Evolutionary conservation across 257 asterid genomes (phyloP), one percentile per base, ranked within the genome.

Genomic region (Asclepias syriaca): DNA sequence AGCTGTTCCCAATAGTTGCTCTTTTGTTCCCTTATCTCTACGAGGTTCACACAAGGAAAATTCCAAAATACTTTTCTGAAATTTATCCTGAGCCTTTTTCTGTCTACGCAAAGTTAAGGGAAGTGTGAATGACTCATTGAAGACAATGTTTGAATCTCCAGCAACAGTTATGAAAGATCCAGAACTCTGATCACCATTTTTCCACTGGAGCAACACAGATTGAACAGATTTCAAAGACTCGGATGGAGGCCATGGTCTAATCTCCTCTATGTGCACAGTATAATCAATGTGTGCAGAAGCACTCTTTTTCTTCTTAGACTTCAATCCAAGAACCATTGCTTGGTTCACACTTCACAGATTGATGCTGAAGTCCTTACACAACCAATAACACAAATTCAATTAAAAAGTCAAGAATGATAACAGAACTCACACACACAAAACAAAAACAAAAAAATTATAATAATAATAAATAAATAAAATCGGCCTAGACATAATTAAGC

Each of bases 231-330:
- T 81, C 43, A 90, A 57, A 63, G 97, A 76, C 64, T 86, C 87
- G 6, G 93, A 86, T 57, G 98, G 96, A 57, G 97, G 97, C 98
- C 98, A 93, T 4, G 97, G 97, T 77, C 81, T 89, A 50, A 93
- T 86, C 77, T 88, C 90, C 32, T 84, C 78, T 43, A 93, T 72
- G 22, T 80, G 94, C 68, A 93, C 71, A 0, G 78, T 69, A 75
- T 84, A 90, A 22, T 87, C 92, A 7, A 85, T 79, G 76, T 79
- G 80, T 43, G 88, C 72, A 46, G 82, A 63, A 60, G 82, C 75
- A 7, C 93, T 85, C 82, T 82, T 89, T 77, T 86, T 87, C 74
- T 79, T 79, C 71, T 80, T 93, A 2, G 87, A 82, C 69, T 78
- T 88, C 85, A 87, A 68, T 22, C 98, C 97, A 27, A 93, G 96